These are phyloP conservation scores for Leishmania tarentolae DNA, from an alignment of 208 protist species.

Conservation along the genomic window DNA sequence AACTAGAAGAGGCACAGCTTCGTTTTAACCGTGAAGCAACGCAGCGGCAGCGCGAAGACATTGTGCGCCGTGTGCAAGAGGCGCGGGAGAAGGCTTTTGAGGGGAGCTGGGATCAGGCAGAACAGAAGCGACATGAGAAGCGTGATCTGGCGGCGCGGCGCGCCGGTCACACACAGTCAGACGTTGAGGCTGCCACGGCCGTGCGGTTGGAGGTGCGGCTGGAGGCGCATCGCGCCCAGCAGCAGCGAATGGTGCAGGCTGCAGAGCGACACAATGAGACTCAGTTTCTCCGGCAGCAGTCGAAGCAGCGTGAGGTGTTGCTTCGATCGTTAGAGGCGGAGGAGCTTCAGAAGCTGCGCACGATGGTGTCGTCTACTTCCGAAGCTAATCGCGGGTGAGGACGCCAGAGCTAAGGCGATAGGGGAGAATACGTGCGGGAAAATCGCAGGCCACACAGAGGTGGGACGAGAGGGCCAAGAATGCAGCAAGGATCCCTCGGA, in stretches of 20 bases:
- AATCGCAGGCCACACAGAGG: not conserved
- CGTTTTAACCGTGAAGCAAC: constrained; percentile 35
- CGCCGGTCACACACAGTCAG: constrained; percentile 20
- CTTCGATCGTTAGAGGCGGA: constrained; percentile 33
- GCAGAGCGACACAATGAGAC: constrained; percentile 23
- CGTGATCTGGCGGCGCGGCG: constrained; percentile 16
- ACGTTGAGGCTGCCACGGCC: constrained; percentile 29
- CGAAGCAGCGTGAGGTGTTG: constrained; percentile 31
- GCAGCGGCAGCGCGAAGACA: constrained; percentile 31
- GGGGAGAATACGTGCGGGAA: not conserved
- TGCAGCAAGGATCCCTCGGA: not conserved
- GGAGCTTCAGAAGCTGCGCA: constrained; percentile 37
- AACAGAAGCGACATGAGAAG: constrained; percentile 31
- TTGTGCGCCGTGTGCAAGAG: constrained; percentile 25
- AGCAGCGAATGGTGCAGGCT: constrained; percentile 21
- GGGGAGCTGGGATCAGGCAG: constrained; percentile 19
- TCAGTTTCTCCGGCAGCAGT: constrained; percentile 28
- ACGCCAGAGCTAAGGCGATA: not conserved
- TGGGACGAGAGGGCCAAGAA: not conserved
- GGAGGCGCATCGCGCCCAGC: constrained; percentile 31
- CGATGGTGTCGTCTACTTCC: constrained; percentile 25
- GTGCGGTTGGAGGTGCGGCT: constrained; percentile 26
- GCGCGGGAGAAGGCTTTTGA: constrained; percentile 34
- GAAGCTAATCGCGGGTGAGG: constrained; percentile 1
- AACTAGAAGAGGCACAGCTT: constrained; percentile 30